Conservation (phyloP, 163 green algal genomes). For the Scenedesmus sp. region DNA sequence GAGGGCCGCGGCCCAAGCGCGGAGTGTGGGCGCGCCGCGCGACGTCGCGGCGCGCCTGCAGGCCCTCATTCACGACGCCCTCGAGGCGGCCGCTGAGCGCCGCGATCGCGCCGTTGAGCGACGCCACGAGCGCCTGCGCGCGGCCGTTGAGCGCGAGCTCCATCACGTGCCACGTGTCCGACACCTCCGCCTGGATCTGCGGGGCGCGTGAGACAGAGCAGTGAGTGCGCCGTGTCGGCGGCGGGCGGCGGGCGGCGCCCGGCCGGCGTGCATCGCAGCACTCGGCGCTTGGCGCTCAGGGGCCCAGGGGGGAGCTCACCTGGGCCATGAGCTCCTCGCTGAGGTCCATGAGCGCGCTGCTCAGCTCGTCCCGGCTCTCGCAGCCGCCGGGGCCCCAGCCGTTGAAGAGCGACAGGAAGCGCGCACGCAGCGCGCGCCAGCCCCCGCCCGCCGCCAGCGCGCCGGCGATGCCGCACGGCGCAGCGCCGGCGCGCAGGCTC, state of each 20-base stretch:
- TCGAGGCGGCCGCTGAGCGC: slow-evolving; percentile 55
- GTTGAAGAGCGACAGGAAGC: slow-evolving; percentile 58
- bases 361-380: slow-evolving; percentile 61
- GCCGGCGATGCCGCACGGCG: no score
- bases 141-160: slow-evolving; percentile 66
- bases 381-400: slow-evolving; percentile 15
- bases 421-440: slow-evolving; percentile 55
- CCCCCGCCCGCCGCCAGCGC: slow-evolving; percentile 25
- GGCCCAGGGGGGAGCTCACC: slow-evolving; percentile 41
- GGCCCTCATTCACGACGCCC: slow-evolving; percentile 39
- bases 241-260: no score
- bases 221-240: not conserved
- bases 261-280: no score
- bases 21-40: no score
- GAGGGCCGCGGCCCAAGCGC: not conserved
- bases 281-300: no score
- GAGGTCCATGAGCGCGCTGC: slow-evolving; percentile 65
- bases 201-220: not conserved
- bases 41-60: slow-evolving; percentile 21
- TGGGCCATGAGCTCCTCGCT: slow-evolving; percentile 71
- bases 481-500: not conserved
- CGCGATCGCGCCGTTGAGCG: slow-evolving; percentile 69
- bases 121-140: slow-evolving; percentile 60
- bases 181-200: slow-evolving; percentile 73
- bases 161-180: slow-evolving; percentile 76